phyloP scores from a whole-genome alignment of 768 basidiomycete species.

The Rhodotorula graminis region DNA sequence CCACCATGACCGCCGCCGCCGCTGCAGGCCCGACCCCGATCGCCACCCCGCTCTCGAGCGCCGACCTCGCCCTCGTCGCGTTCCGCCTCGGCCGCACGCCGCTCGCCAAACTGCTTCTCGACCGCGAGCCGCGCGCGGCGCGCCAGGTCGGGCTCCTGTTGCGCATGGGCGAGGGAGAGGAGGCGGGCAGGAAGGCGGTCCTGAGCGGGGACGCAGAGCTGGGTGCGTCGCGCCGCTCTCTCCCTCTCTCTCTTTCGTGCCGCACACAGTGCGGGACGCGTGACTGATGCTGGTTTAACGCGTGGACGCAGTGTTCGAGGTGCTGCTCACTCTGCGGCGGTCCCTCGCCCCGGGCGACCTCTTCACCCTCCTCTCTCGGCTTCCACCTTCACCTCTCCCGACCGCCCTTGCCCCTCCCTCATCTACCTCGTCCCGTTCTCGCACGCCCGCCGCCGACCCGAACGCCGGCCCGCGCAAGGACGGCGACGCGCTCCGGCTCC shows the following conservation, averaged over 20 bases:
- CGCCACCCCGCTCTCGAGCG: constrained; percentile 64
- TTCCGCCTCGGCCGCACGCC: constrained; percentile 80
- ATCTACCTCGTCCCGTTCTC: not conserved
- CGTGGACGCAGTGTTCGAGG: constrained; percentile 70
- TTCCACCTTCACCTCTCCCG: constrained; percentile 21
- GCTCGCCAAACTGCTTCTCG: constrained; percentile 79
- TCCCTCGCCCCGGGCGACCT: constrained; percentile 80
- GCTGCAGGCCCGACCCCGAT: not conserved
- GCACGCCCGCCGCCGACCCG: not conserved
- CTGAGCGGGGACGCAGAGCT: constrained; percentile 94
- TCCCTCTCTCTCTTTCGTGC: not conserved
- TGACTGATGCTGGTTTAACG: too few relatives aligned
- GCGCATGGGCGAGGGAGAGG: constrained; percentile 85
- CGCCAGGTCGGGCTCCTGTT: constrained; percentile 91
- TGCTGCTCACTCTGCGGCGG: constrained; percentile 79
- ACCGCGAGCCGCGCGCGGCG: constrained; percentile 78
- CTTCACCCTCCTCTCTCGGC: constrained; percentile 79
- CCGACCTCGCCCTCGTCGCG: constrained; percentile 86
- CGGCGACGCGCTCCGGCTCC: constrained; percentile 47
- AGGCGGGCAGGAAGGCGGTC: constrained; percentile 82
- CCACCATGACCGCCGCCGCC: not conserved
- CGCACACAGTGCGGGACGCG: too few relatives aligned
- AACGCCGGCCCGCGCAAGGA: constrained; percentile 51
- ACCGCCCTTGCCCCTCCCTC: not conserved
- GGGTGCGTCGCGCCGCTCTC: constrained; percentile 53